Evolutionary conservation across 345 rosid species (phyloP).

Genomic region (Salix suchowensis): DNA sequence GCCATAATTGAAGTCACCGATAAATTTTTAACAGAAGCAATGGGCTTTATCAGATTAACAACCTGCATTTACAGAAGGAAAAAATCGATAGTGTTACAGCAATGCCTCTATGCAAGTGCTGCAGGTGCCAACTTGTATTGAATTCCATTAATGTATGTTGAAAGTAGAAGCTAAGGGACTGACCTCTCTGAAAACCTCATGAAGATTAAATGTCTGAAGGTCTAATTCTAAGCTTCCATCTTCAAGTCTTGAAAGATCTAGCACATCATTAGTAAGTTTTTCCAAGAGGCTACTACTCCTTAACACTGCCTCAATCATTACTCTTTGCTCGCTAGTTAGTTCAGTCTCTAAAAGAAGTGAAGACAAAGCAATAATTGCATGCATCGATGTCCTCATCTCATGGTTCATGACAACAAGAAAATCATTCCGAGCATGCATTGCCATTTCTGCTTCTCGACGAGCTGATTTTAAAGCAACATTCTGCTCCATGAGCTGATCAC

Average conservation of each 20-base stretch:
- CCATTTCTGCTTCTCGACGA: slow-evolving; percentile 84
- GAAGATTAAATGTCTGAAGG: slow-evolving; percentile 57
- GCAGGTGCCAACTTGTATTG: not conserved
- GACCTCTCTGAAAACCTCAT: slow-evolving; percentile 67
- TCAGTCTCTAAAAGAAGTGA: slow-evolving; percentile 79
- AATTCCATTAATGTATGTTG: not conserved
- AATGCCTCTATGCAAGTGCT: not conserved
- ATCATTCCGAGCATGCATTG: slow-evolving; percentile 89
- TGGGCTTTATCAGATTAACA: slow-evolving; percentile 64
- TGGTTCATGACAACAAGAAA: slow-evolving; percentile 96
- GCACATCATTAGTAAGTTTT: slow-evolving; percentile 77
- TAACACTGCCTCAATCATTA: slow-evolving; percentile 77
- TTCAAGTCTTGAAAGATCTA: slow-evolving; percentile 88
- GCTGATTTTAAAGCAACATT: slow-evolving; percentile 75
- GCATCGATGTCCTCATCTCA: slow-evolving; percentile 95
- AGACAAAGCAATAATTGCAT: slow-evolving; percentile 78
- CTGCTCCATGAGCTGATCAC: slow-evolving; percentile 77
- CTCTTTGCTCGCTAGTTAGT: slow-evolving; percentile 71
- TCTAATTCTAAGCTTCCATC: slow-evolving; percentile 86
- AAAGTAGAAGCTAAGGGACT: not conserved
- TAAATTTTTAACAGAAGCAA: slow-evolving; percentile 74
- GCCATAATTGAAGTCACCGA: slow-evolving; percentile 52
- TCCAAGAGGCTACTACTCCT: slow-evolving; percentile 91
- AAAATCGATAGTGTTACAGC: not conserved
- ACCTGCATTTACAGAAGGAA: slow-evolving; percentile 41